Percentiles rank a stretch among this genome's conserved stretches.
These are phyloP conservation scores for Aureobasidium zeae DNA, from an alignment of 2,329 filamentous ascomycete species.

Conservation along the genomic window DNA sequence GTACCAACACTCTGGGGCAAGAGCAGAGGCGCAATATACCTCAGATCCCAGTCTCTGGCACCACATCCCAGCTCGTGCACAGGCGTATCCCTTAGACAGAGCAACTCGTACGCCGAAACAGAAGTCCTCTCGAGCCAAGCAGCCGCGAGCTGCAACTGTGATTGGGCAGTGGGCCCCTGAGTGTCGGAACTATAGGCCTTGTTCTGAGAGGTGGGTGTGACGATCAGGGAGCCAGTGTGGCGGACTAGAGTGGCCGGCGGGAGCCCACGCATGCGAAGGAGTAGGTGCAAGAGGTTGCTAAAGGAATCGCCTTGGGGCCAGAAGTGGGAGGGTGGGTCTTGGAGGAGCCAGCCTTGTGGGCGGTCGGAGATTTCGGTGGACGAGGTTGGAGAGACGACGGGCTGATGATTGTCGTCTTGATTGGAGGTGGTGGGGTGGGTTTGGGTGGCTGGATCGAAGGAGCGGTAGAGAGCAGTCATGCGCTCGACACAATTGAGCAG, in stretches of 20 bases:
- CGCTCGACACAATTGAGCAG: slow-evolving; percentile 51
- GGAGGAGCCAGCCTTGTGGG: slow-evolving; percentile 42
- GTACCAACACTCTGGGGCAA: slow-evolving; percentile 12
- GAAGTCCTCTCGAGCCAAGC: slow-evolving; percentile 11
- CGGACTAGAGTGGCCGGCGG: slow-evolving; percentile 32
- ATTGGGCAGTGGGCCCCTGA: slow-evolving; percentile 1
- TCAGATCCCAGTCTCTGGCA: slow-evolving; percentile 11
- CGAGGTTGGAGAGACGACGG: neutral
- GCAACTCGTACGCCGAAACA: neutral
- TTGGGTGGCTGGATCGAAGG: slow-evolving; percentile 18
- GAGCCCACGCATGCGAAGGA: slow-evolving; percentile 48
- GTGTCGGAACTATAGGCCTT: slow-evolving; percentile 11
- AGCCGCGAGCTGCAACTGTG: slow-evolving; percentile 9
- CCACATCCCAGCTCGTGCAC: neutral
- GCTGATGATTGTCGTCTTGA: neutral
- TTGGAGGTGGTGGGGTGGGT: slow-evolving; percentile 3
- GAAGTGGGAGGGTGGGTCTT: slow-evolving; percentile 43
- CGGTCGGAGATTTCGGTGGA: slow-evolving; percentile 2
- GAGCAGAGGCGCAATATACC: slow-evolving; percentile 10
- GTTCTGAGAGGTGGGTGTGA: slow-evolving; percentile 13
- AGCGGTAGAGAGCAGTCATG: slow-evolving; percentile 47
- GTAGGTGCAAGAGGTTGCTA: slow-evolving; percentile 47
- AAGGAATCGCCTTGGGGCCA: slow-evolving; percentile 50
- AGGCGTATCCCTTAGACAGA: slow-evolving; percentile 3
- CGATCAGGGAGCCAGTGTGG: slow-evolving; percentile 29